Base-by-base conservation (phyloP, 768 basidiomycete species). In the Psilocybe subaeruginosa region DNA sequence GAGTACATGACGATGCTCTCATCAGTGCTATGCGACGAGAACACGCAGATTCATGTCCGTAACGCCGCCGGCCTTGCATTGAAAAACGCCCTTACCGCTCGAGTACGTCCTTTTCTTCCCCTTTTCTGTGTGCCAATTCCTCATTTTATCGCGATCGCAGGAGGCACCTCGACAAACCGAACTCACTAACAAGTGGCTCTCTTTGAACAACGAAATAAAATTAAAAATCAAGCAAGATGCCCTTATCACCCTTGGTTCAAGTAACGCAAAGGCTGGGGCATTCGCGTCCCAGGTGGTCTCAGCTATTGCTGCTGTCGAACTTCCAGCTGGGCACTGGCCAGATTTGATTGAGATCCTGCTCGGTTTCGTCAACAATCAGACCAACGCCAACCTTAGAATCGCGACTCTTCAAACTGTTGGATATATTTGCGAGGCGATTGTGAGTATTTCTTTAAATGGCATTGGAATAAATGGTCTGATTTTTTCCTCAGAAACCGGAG, bases 11-110 rank as follows among this genome's bases (percentile, higher is more conserved):
- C 89, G 72, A 94, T 93, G 83, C 88, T 99, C 64, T 90, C 92
- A 16, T 77, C 85, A 16, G 93, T 95, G 65, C 85, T 99, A 50
- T 86, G 88, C 30, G 90, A 94, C 67, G 93, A 95, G 72, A 78
- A 64, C 47, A 84, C 83, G 5, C 80, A 83, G 12, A 69, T 88
- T 35, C 89, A 94, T 73, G 85, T 96, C 55, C 84, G 97, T 66
- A 97, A 93, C 71, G 95, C 97, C n/a, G 96, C 97, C 23, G 95
- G 94, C 73, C 82, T 99, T 54, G 96, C 97, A 17, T 81, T 99
- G 76, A 99, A 99, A 85, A 99, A 99, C 76, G 86, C 95, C 62
- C 77, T 99, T 60, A 85, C 90, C 35, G 94, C 96, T 62, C 82
- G 93, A 69, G 97, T 98, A 80, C 76, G 93, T 79, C 69, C 65